phyloP scores from a whole-genome alignment of 257 asterid genomes.

The Solanum chilense region DNA sequence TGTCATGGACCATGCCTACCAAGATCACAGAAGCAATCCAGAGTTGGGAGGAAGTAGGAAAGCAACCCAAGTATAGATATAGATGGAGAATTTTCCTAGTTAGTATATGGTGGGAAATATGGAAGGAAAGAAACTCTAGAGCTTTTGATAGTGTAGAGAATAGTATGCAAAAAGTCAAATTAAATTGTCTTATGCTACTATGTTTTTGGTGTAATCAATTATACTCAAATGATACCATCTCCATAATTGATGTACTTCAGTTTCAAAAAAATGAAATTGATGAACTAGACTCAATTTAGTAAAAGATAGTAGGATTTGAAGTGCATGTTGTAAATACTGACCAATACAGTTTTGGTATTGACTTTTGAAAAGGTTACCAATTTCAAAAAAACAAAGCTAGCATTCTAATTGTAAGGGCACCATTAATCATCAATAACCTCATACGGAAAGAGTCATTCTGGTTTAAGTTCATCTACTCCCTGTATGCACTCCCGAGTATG shows the following conservation, averaged over 20 bases:
- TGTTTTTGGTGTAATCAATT: not conserved
- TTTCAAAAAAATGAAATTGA: too few species aligned
- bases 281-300: not conserved
- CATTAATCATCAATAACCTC: not conserved
- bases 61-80: not conserved
- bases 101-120: not conserved
- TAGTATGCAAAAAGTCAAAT: not conserved
- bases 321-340: not conserved
- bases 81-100: not conserved
- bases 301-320: not conserved
- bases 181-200: not conserved
- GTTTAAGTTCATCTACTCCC: not conserved
- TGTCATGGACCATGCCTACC: not conserved
- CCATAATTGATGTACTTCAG: not conserved
- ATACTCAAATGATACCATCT: not conserved
- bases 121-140: not conserved
- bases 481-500: not conserved
- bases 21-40: not conserved
- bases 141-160: not conserved
- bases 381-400: too few species aligned
- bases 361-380: not conserved
- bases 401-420: not conserved
- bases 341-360: not conserved
- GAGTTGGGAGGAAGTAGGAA: not conserved
- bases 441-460: not conserved